phyloP scores from a whole-genome alignment of 805 yeast species.

The Candida suzukii region DNA sequence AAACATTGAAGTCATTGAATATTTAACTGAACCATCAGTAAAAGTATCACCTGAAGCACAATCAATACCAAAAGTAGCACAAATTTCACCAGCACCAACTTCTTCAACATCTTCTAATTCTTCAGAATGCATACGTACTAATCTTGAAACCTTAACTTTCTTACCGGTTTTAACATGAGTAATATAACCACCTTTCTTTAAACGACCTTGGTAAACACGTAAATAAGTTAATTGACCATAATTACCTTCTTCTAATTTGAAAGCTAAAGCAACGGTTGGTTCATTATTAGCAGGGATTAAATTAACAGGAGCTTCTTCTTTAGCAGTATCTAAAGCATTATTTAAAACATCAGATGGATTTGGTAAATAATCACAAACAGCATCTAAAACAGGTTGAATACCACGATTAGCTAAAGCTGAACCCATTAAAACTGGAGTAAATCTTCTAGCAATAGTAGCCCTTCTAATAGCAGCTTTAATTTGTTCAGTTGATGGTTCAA shows the following conservation, averaged over 20 bases:
- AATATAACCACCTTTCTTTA: constrained; percentile 86
- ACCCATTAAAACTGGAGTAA: constrained; percentile 99
- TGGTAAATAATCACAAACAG: constrained; percentile 93
- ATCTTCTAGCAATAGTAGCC: constrained; percentile 89
- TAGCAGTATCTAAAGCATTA: constrained; percentile 73
- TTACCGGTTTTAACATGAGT: constrained; percentile 88
- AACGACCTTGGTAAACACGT: constrained; percentile 93
- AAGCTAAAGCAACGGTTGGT: constrained; percentile 96
- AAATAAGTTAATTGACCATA: constrained; percentile 96
- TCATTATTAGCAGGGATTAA: constrained; percentile 63
- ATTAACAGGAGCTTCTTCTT: constrained; percentile 61
- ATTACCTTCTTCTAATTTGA: constrained; percentile 96
- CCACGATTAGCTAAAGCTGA: constrained; percentile 97
- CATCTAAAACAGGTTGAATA: constrained; percentile 90
- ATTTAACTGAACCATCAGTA: constrained; percentile 71
- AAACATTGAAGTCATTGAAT: constrained; percentile 95
- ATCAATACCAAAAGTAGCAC: constrained; percentile 98
- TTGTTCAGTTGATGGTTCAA: constrained; percentile 78
- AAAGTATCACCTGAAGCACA: constrained; percentile 99
- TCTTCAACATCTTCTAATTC: constrained; percentile 98
- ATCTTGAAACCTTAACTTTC: constrained; percentile 84
- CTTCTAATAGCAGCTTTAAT: constrained; percentile 87
- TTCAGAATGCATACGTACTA: constrained; percentile 97
- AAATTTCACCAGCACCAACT: constrained; percentile 95
- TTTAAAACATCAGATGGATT: constrained; percentile 91